Base-by-base conservation (phyloP, 2,329 filamentous ascomycete genomes). In the Aureobasidium sp. region DNA sequence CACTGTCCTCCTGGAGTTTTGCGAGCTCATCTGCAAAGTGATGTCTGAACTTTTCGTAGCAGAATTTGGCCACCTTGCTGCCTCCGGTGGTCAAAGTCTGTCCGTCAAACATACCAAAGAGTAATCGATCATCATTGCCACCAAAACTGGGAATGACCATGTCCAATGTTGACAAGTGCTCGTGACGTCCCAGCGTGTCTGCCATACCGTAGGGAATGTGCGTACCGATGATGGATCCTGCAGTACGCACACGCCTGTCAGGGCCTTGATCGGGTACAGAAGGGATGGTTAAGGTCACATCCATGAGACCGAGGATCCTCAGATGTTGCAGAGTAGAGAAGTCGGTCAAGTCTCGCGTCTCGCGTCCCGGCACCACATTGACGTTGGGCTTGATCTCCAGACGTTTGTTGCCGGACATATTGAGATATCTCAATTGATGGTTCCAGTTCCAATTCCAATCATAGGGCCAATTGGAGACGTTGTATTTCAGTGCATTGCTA, bases 381-480 rank as follows among this genome's bases (percentile, higher is more conserved):
- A 83, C 84, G 64, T 78, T 84, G 0, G 84, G 84, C 70, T 86
- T 87, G 77, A 99, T 97, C 74, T 99, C 94, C 37, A 99, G 77
- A 56, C 93, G 86, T 74, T 96, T 97, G 77, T 99, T 99, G 57
- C 94, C 94, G 0, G 93, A 97, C 70, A 99, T 81, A 70, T 97
- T 99, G 65, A 99, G 86, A 71, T 95, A 99, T 65, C 92, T 89
- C 66, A 99, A 78, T 69, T 97, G 95, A 53, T 89, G 90, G 70
- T 99, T 99, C 81, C 94, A 90, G 71, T 97, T 97, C 94, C 94
- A 99, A 70, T 99, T 99, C 94, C 94, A 99, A 72, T 99, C 94
- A 72, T 99, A 99, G 0, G 93, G 94, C 81, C 96, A 96, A 70
- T 99, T 99, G 33, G 91, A 94, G 52, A 99, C 95, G 72, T 99